Percentiles rank a stretch among this genome's conserved stretches.
phyloP scores from a whole-genome alignment of 169 alveolate species.

The Cryptosporidium canis region DNA sequence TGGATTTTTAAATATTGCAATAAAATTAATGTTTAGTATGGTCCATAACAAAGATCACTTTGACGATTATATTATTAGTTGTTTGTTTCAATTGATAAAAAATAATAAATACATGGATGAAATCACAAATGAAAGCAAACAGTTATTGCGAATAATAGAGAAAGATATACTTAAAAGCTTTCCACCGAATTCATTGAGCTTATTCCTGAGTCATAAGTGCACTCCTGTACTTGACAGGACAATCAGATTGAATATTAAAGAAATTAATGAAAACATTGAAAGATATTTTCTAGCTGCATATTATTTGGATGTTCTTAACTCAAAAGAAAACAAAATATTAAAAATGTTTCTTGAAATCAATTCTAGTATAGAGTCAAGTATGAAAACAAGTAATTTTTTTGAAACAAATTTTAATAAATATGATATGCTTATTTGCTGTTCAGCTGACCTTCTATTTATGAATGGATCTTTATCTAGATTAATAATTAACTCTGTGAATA shows the following conservation, averaged over 20 bases:
- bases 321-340: background rate
- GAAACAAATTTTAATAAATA: background rate
- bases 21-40: background rate
- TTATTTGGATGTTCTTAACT: background rate
- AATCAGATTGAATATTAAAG: background rate
- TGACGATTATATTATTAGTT: background rate
- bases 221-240: background rate
- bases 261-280: background rate
- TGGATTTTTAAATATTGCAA: background rate
- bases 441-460: background rate
- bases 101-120: background rate
- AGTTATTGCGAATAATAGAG: background rate
- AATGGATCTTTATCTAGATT: constrained; percentile 3
- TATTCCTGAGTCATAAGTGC: background rate
- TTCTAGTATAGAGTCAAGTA: background rate
- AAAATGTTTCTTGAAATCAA: background rate
- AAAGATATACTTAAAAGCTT: background rate
- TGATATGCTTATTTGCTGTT: constrained; percentile 29
- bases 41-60: background rate
- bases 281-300: background rate
- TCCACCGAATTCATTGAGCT: background rate
- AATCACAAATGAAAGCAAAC: background rate
- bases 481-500: constrained; percentile 9
- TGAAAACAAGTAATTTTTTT: background rate
- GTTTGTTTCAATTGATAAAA: background rate